Base-by-base conservation (phyloP, 257 asterid genomes). In the Jasminum sambac region DNA sequence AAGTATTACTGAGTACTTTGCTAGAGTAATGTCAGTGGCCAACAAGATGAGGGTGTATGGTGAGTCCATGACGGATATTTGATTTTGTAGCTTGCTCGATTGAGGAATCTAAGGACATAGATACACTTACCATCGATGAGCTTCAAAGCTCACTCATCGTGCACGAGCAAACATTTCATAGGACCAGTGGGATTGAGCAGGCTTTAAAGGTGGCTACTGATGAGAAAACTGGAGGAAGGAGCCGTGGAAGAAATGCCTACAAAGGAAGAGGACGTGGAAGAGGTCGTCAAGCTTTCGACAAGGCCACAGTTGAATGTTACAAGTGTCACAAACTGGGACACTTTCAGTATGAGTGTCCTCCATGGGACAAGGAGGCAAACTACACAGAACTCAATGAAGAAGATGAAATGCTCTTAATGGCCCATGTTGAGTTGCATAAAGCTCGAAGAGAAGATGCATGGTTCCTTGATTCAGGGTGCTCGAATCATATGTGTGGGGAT, bases 1-100 rank as follows among this genome's bases (percentile, higher is more conserved):
- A 4, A 30, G 36, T 44, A 30, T 30, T 30, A 30, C 37, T 24
- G 40, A 30, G 24, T 63, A 21, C 17, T 30, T 63, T 25, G 26
- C 67, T 21, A 23, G 40, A 36, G 25, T 14, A 9, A 14, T 65
- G 69, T 2, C n/a, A 16, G 52, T 65, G 48, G 69, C 52, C 24
- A 65, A 65, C 21, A 36, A 65, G 11, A 65, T 65, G 69, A 65
- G 52, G n/a, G 12, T 7, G 12, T 10, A 65, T 39, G 69, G 69
- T 9, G 69, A 65, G 14, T 19, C 2, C 8, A 65, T 65, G 69
- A 25, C 11, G 52, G 52, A 36, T 14, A 11, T 34, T 23, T 1
- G 1, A 14, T 3, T 65, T 16, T 46, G n/a, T 65, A 1, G 69
- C 38, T 14, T 36, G 19, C 26, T 36, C 69, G 38, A 65, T 65